Base-by-base conservation (phyloP, 2,329 filamentous ascomycete genomes). In the Arthrocladium fulminans region DNA sequence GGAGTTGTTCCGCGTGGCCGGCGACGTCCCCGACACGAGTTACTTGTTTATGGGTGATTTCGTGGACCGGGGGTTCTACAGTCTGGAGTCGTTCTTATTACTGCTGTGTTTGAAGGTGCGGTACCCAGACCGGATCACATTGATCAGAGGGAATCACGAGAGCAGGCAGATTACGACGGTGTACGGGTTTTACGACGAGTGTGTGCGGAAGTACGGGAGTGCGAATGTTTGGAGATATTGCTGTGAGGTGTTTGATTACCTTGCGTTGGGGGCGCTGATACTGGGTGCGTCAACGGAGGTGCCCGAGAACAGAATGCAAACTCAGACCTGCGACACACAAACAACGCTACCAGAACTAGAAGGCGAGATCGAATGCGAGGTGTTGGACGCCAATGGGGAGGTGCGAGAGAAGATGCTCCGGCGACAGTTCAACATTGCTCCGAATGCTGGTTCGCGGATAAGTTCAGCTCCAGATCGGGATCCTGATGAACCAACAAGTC, bases 21-120 rank as follows among this genome's bases (percentile, higher is more conserved):
- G 89, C 54, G 88, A 95, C 65, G 87, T 94, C 3, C 89, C 89
- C 34, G 90, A 96, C 62, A 96, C 89, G 25, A 95, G 94, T 63
- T 96, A 96, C 67, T 79, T 96, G 2, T 96, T 96, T 70, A 95
- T 96, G 88, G 89, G 90, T 64, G 90, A 98, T 68, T 98, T 96
- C 61, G 90, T 98, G 63, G 90, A 98, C 67, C 86, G 90, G 56
- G 90, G 90, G 50, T 98, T 96, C 75, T 98, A 97, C 73, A 95
- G 88, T 2, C 82, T 98, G 59, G 90, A 98, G 71, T 92, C 89
- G 3, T 96, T 98, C 64, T 82, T 96, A 53, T 85, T 98, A 48
- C 82, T 98, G 9, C 80, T 98, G 46, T 95, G 88, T 64, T 81
- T 97, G 60, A 97, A 97, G 76, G 90, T 97, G 53, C 85, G 90